Evolutionary conservation across 768 basidiomycete species (phyloP), one percentile per base, ranked within the genome.

Genomic region (Naganishia vishniacii): DNA sequence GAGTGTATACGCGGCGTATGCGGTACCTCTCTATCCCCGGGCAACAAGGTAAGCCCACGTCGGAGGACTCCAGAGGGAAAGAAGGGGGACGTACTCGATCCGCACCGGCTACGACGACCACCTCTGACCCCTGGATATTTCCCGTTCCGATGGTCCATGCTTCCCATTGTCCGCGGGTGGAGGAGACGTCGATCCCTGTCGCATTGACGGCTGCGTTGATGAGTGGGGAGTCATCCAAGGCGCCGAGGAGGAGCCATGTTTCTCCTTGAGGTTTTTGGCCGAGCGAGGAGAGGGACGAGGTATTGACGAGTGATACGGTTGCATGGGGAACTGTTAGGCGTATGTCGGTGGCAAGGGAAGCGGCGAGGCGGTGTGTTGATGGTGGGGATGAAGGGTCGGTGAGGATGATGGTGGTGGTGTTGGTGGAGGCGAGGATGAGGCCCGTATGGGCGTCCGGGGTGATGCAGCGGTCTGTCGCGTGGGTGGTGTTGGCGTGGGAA

Each of bases 151-250:
- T 76, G 2, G 83, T 78, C 66, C 83, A 71, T 75, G 83, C 73
- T 70, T 88, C 87, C 87, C 87, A 88, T 65, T 84, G 79, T 1
- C 85, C 86, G 62, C 82, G 71, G 48, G 88, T 80, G 0, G 78
- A 78, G 6, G 83, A 83, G 3, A 84, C 82, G 68, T 85, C 82
- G 63, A 85, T 75, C 18, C 79, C 77, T 4, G 84, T 81, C 34
- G 77, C 71, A 49, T 84, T 83, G 37, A 86, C 80, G 13, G 64
- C 81, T 74, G 58, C 85, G 26, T 48, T 62, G 31, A 62, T 11
- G 82, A 56, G 85, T 73, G 32, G 82, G 79, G 0, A 83, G 83
- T 67, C 84, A 80, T 83, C 84, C 11, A 86, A 79, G 2, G 85
- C 85, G 4, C 86, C 86, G 20, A 87, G 79, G 61, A 88, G 83